Conservation (phyloP, 192 early-diverging fungal genomes). For the Ramicandelaber brevisporus region DNA sequence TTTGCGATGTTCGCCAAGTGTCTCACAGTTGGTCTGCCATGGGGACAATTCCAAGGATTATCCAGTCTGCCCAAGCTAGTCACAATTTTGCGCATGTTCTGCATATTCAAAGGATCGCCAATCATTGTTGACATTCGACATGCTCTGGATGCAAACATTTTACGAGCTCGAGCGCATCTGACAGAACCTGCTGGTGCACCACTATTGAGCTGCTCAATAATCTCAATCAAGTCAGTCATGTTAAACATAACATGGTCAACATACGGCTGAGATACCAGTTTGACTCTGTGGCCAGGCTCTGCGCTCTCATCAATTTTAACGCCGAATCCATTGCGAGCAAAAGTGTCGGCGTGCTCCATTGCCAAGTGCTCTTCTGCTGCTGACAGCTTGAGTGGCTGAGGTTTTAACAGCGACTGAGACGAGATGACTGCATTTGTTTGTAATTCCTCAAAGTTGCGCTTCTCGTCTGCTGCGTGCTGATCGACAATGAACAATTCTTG, state of each 20-base stretch:
- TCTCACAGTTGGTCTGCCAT: slow-evolving; percentile 86
- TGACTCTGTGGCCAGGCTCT: slow-evolving; percentile 30
- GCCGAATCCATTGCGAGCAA: slow-evolving; percentile 65
- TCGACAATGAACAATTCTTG: slow-evolving; percentile 73
- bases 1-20: slow-evolving; percentile 33
- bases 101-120: slow-evolving; percentile 41
- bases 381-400: slow-evolving; percentile 35
- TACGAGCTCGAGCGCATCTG: slow-evolving; percentile 34
- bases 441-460: slow-evolving; percentile 79
- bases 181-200: slow-evolving; percentile 25
- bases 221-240: slow-evolving; percentile 18
- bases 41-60: slow-evolving; percentile 97
- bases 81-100: slow-evolving; percentile 60
- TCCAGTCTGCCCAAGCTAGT: slow-evolving; percentile 56
- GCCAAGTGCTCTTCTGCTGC: slow-evolving; percentile 56
- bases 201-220: slow-evolving; percentile 8
- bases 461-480: slow-evolving; percentile 96
- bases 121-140: slow-evolving; percentile 85
- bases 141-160: slow-evolving; percentile 70
- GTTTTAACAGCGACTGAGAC: slow-evolving; percentile 46
- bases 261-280: slow-evolving; percentile 42
- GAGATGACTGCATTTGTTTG: slow-evolving; percentile 32
- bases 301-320: slow-evolving; percentile 28
- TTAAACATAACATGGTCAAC: slow-evolving; percentile 50
- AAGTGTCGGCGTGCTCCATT: slow-evolving; percentile 37